Percentiles rank a stretch among this genome's conserved stretches.
Conservation (phyloP, 164 flowering plant species). For the Tinospora cordifolia region DNA sequence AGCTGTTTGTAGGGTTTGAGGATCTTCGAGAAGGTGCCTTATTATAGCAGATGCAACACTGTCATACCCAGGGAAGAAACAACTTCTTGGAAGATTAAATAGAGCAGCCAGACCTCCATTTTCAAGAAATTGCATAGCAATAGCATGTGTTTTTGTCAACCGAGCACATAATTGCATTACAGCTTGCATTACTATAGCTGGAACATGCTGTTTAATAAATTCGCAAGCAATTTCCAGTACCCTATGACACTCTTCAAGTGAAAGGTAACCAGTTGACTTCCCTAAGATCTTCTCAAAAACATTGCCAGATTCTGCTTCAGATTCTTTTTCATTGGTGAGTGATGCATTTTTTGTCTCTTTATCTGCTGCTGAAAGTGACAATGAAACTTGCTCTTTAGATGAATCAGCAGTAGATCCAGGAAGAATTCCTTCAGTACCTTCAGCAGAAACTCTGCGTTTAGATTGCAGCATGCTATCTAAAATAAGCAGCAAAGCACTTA, state of each 20-base stretch:
- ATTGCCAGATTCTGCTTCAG: slow-evolving; percentile 36
- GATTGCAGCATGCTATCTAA: slow-evolving; percentile 73
- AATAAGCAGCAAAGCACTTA: slow-evolving; percentile 73
- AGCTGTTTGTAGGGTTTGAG: slow-evolving; percentile 87
- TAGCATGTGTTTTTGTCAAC: slow-evolving; percentile 66
- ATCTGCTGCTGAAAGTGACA: slow-evolving; percentile 24
- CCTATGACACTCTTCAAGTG: slow-evolving; percentile 61
- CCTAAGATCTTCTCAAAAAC: slow-evolving; percentile 65
- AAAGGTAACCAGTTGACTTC: slow-evolving; percentile 66
- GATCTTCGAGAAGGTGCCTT: slow-evolving; percentile 91
- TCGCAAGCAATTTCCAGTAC: slow-evolving; percentile 55
- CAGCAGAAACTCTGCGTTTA: slow-evolving; percentile 42
- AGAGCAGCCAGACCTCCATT: slow-evolving; percentile 70
- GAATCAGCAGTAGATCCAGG: slow-evolving; percentile 36
- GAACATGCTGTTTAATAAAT: slow-evolving; percentile 64
- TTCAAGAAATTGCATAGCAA: slow-evolving; percentile 79
- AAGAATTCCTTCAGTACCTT: slow-evolving; percentile 29
- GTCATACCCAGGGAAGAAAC: slow-evolving; percentile 83
- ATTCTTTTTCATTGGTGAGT: slow-evolving; percentile 36
- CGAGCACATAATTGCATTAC: slow-evolving; percentile 82
- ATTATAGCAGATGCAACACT: slow-evolving; percentile 72
- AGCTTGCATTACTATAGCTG: slow-evolving; percentile 83
- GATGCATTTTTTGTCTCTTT: slow-evolving; percentile 26
- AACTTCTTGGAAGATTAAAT: slow-evolving; percentile 66
- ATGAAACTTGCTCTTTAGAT: slow-evolving; percentile 36